These are phyloP conservation scores for Protomyces arabidopsidicola DNA, from an alignment of 1,139 yeast species.

Conservation along the genomic window DNA sequence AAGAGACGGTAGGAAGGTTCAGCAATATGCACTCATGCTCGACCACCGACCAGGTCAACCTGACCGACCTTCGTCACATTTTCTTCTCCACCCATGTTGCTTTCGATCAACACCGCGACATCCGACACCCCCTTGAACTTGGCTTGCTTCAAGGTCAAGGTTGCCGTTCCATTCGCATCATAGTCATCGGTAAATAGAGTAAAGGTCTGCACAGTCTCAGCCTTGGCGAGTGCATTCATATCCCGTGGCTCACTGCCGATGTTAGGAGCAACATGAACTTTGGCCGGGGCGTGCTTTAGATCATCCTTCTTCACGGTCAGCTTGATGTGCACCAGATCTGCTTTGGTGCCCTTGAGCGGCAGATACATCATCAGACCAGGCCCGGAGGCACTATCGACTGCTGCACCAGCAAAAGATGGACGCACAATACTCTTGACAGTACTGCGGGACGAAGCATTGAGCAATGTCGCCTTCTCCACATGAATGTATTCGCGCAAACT, in stretches of 20 bases:
- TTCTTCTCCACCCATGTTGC: not conserved
- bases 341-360: not conserved
- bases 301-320: not conserved
- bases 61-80: slow-evolving; percentile 1
- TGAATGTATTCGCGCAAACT: not conserved
- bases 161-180: not conserved
- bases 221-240: slow-evolving; percentile 14
- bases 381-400: slow-evolving; percentile 10
- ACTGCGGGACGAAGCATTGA: slow-evolving; percentile 5
- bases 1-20: no score
- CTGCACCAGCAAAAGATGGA: slow-evolving; percentile 12
- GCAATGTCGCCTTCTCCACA: not conserved
- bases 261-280: slow-evolving; percentile 12
- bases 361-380: slow-evolving; percentile 1
- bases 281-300: slow-evolving; percentile 6
- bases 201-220: slow-evolving; percentile 19
- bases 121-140: slow-evolving; percentile 4
- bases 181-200: slow-evolving; percentile 18
- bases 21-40: not conserved
- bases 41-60: slow-evolving; percentile 8
- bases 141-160: slow-evolving; percentile 8
- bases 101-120: slow-evolving; percentile 8
- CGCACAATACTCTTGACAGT: slow-evolving; percentile 9
- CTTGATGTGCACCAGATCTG: not conserved
- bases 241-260: not conserved